Evolutionary conservation across 2,329 filamentous ascomycete species (phyloP).

Genomic region (Botrytis galanthina): DNA sequence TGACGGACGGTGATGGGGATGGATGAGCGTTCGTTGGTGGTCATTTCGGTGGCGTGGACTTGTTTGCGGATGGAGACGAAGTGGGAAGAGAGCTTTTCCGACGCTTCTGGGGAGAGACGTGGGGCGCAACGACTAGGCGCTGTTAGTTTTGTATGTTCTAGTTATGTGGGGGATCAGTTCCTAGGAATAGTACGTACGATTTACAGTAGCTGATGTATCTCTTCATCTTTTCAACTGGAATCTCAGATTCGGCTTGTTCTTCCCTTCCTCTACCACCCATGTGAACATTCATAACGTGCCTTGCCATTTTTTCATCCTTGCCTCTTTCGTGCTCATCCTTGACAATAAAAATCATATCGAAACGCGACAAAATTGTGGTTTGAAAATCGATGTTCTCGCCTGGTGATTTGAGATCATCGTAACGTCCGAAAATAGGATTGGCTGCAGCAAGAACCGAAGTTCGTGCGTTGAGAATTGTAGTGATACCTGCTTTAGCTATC

Average conservation of each 20-base stretch:
- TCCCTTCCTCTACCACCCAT: conserved; percentile 85
- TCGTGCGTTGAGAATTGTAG: conserved; percentile 92
- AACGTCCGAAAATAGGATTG: conserved; percentile 95
- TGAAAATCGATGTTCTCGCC: conserved; percentile 99
- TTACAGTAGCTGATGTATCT: conserved; percentile 97
- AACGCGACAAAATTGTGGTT: conserved; percentile 95
- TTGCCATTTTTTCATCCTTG: conserved; percentile 90
- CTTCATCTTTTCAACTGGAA: conserved; percentile 95
- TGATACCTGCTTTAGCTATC: conserved; percentile 97
- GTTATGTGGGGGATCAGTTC: too few species aligned
- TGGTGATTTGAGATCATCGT: conserved; percentile 95
- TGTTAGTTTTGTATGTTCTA: conserved; percentile 19
- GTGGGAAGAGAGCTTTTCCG: conserved; percentile 93
- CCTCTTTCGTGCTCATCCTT: conserved; percentile 88
- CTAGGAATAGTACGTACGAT: conserved; percentile 57
- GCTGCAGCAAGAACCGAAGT: conserved; percentile 94
- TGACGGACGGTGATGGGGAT: conserved; percentile 98
- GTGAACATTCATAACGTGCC: conserved; percentile 95
- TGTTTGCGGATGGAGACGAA: conserved; percentile 95
- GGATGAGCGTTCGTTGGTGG: conserved; percentile 84
- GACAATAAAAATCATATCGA: conserved; percentile 99
- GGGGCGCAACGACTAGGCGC: conserved; percentile 79
- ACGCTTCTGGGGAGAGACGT: conserved; percentile 82
- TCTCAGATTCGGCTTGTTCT: conserved; percentile 81
- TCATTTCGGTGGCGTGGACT: conserved; percentile 85